A percentile compares a stretch with the other conserved stretches of the same genome.
phyloP scores from a whole-genome alignment of 768 basidiomycete genomes.

The Rubroboletus pulcherrimus region DNA sequence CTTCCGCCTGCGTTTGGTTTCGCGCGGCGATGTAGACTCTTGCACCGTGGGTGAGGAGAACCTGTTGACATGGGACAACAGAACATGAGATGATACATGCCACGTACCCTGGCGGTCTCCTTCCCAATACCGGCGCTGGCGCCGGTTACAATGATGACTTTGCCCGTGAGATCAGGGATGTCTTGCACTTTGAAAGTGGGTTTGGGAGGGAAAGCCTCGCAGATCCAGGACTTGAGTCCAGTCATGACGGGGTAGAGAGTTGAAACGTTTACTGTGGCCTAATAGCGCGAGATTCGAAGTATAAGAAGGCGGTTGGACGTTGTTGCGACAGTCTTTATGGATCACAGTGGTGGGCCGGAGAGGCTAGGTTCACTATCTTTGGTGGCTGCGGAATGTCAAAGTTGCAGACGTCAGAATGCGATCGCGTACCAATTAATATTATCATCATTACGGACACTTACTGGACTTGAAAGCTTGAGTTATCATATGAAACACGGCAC shows the following conservation, averaged over 20 bases:
- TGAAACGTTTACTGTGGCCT: background rate
- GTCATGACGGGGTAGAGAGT: background rate
- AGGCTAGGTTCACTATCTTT: too few species aligned
- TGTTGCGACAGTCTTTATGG: background rate
- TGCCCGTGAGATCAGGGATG: slow-evolving; percentile 33
- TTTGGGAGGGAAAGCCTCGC: slow-evolving; percentile 18
- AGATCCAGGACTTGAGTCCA: slow-evolving; percentile 1
- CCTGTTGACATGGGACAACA: background rate
- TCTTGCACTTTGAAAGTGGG: slow-evolving; percentile 28
- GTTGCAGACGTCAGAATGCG: too few species aligned
- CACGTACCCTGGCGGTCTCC: slow-evolving; percentile 21
- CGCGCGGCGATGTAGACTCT: slow-evolving; percentile 37
- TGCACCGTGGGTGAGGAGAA: slow-evolving; percentile 30
- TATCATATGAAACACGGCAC: too few species aligned
- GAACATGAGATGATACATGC: background rate
- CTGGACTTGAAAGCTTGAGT: too few species aligned
- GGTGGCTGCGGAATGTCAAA: too few species aligned
- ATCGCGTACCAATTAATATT: too few species aligned
- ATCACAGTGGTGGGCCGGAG: background rate
- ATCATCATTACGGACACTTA: too few species aligned
- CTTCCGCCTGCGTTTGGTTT: slow-evolving; percentile 20
- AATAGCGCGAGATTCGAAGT: background rate
- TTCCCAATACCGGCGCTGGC: slow-evolving; percentile 31
- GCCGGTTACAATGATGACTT: slow-evolving; percentile 36
- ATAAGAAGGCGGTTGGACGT: background rate